Conservation (phyloP, 495 filamentous ascomycete genomes). For the Penicillium fimorum region DNA sequence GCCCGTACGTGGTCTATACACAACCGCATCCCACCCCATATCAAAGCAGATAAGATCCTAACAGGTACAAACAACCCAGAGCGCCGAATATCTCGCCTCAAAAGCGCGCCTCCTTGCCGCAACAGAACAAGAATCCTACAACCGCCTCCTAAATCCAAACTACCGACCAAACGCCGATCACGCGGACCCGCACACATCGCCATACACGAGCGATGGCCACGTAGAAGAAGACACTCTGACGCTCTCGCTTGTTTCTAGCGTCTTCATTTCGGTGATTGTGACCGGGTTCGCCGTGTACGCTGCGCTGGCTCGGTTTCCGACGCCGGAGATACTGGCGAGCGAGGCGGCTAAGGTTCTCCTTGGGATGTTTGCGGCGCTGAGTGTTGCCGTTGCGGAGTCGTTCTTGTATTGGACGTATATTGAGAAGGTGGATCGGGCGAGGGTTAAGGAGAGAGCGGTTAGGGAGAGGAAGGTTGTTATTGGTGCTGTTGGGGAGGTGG, state of each 20-base stretch:
- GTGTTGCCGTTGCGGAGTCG: conserved; percentile 84
- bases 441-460: conserved; percentile 58
- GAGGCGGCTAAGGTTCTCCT: conserved; percentile 43
- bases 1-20: conserved; percentile 54
- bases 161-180: conserved; percentile 46
- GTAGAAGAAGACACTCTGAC: conserved; percentile 35
- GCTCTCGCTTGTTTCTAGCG: conserved; percentile 46
- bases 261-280: conserved; percentile 47
- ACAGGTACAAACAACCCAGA: conserved; percentile 49
- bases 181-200: conserved; percentile 24
- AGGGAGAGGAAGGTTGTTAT: conserved; percentile 75
- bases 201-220: not conserved
- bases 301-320: conserved; percentile 55
- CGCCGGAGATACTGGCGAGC: conserved; percentile 35
- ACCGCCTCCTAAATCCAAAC: conserved; percentile 61
- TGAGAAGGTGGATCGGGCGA: conserved; percentile 70
- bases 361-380: conserved; percentile 38
- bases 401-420: conserved; percentile 86
- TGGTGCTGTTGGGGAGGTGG: conserved; percentile 39
- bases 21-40: not conserved
- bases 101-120: conserved; percentile 82
- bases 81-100: conserved; percentile 79
- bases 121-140: conserved; percentile 76
- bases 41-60: not conserved
- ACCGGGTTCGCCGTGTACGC: conserved; percentile 49